These are phyloP conservation scores for Prosopis cineraria DNA, from an alignment of 306 rosid genomes.

Conservation along the genomic window DNA sequence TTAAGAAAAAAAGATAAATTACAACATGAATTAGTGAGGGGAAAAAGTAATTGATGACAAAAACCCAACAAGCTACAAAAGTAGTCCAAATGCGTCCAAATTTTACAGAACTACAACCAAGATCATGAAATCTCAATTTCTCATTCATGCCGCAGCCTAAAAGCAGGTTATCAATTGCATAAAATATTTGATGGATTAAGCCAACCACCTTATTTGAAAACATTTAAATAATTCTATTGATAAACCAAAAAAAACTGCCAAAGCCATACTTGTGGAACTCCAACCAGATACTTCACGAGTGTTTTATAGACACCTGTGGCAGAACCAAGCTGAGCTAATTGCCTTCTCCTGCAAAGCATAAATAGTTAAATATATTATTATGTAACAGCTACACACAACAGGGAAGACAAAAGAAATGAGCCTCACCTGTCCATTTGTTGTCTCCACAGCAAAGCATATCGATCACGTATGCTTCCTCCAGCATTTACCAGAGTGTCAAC, in stretches of 20 bases:
- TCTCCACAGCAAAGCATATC: constrained; percentile 84
- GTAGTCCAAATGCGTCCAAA: constrained; percentile 24
- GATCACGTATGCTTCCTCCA: constrained; percentile 77
- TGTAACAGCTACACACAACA: constrained; percentile 28
- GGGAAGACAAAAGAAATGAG: constrained; percentile 22
- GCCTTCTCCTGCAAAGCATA: constrained; percentile 68
- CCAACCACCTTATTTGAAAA: constrained; percentile 7
- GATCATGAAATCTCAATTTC: background rate
- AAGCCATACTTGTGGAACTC: constrained; percentile 88
- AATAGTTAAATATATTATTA: constrained; percentile 36
- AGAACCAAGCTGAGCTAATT: constrained; percentile 93
- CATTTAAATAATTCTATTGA: constrained; percentile 16
- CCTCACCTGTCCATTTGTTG: constrained; percentile 97
- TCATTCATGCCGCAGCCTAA: constrained; percentile 23
- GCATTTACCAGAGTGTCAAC: constrained; percentile 80
- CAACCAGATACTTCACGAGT: constrained; percentile 93
- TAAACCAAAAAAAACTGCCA: constrained; percentile 21
- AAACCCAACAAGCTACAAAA: constrained; percentile 22
- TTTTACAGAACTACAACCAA: constrained; percentile 18
- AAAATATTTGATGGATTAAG: constrained; percentile 1
- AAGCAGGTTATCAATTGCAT: background rate
- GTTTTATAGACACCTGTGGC: constrained; percentile 99
- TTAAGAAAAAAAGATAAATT: constrained; percentile 1
- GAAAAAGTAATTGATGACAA: constrained; percentile 1
- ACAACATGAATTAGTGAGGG: constrained; percentile 17